Base-by-base conservation (phyloP, 495 filamentous ascomycete genomes). In the Cairneyella variabilis region DNA sequence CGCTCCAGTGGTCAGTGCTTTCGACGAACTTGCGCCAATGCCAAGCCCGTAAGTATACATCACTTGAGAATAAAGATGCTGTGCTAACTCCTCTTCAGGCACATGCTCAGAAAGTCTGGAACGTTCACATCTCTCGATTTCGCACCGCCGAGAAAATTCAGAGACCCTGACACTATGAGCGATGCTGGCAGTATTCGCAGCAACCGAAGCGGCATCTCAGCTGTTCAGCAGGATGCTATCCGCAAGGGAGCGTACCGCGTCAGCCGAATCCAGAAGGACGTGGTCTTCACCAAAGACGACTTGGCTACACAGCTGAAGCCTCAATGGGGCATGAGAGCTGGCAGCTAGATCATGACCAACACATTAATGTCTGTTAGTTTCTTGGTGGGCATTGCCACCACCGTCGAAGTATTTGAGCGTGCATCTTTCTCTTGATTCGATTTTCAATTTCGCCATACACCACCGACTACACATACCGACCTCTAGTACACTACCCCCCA, bases 121-220 rank as follows among this genome's bases (percentile, higher is more conserved):
- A 89, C 90, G 3, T 98, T 89, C 66, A 96, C 91, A 2, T 85
- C 73, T 10, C 79, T 98, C 25, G 95, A 97, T 71, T 98, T 98
- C 67, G 91, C 91, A n/a, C 91, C 92, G 22, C 92, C 90, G 36
- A 83, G 85, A 47, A 86, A 88, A 48, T 51, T 65, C 43, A 86
- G 79, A 67, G 86, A 86, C 58, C 70, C 69, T 44, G 89, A 90
- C 45, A 72, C 69, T 48, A 71, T 72, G 60, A 96, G 90, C 61
- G 93, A 97, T 57, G 79, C 90, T 0, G 93, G 92, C 53, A 95
- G 89, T 63, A 90, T 97, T 60, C 86, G 87, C 61, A 95, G 89
- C 71, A 89, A 84, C 70, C 77, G 78, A 2, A 90, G 85, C 53
- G 91, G 85, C 21, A 84, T 96, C 51, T 92, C 89, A 1, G 72